These are phyloP conservation scores for Melocanna baccifera DNA, from an alignment of 176 grass and related monocot species.

Conservation along the genomic window DNA sequence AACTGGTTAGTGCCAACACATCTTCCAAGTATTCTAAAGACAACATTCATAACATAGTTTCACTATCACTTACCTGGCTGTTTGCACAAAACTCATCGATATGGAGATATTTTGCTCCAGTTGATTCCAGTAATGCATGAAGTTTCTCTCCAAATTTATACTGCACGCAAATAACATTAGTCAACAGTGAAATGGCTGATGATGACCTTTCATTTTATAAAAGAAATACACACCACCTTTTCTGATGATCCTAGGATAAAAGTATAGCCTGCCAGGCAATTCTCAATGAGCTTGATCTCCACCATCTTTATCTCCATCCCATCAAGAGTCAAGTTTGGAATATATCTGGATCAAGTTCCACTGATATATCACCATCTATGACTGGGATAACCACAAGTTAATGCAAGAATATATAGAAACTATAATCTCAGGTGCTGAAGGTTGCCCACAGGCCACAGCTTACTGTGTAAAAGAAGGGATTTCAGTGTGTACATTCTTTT, in stretches of 20 bases:
- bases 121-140: constrained; percentile 51
- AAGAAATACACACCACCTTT: constrained; percentile 48
- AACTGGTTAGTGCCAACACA: not conserved
- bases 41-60: not conserved
- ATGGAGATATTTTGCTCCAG: constrained; percentile 69
- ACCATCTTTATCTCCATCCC: constrained; percentile 62
- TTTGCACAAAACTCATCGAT: constrained; percentile 72
- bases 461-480: constrained; percentile 77
- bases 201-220: not conserved
- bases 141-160: constrained; percentile 92
- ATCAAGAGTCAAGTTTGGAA: constrained; percentile 66
- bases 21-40: not conserved
- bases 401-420: constrained; percentile 28
- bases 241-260: constrained; percentile 69
- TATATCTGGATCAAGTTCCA: constrained; percentile 58
- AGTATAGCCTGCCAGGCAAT: constrained; percentile 58
- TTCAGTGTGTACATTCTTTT: constrained; percentile 63
- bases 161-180: constrained; percentile 41
- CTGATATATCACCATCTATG: constrained; percentile 19
- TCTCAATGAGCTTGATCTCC: constrained; percentile 54
- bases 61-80: constrained; percentile 61
- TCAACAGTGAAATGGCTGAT: not conserved
- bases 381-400: not conserved
- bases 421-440: constrained; percentile 19
- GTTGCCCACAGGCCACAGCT: constrained; percentile 34